These are phyloP conservation scores for Thielaviopsis musarum DNA, from an alignment of 2,329 filamentous ascomycete species.

Conservation along the genomic window DNA sequence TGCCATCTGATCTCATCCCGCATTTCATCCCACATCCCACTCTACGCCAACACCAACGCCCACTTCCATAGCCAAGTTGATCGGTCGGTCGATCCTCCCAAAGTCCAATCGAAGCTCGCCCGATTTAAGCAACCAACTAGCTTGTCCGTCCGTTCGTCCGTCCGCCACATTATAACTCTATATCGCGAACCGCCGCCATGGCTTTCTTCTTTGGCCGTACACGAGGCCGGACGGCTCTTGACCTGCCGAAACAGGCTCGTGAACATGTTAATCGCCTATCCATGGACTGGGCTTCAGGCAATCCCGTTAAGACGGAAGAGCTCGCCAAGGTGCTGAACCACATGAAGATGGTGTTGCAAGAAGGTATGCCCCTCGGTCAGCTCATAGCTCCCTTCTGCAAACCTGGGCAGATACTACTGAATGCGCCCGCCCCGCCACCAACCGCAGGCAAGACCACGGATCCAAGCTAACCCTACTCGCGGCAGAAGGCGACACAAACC, in stretches of 20 bases:
- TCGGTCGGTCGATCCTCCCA: neutral
- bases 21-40: neutral
- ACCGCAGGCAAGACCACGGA: too few relatives aligned
- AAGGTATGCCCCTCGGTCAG: slow-evolving; percentile 39
- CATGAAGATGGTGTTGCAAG: slow-evolving; percentile 88
- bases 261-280: slow-evolving; percentile 13
- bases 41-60: slow-evolving; percentile 6
- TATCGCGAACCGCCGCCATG: slow-evolving; percentile 19
- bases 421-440: neutral
- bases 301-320: slow-evolving; percentile 53
- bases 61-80: neutral
- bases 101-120: neutral
- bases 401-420: neutral
- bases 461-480: neutral
- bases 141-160: neutral
- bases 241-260: slow-evolving; percentile 36
- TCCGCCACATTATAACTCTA: neutral
- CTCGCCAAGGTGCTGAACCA: slow-evolving; percentile 69
- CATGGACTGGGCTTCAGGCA: slow-evolving; percentile 14
- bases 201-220: slow-evolving; percentile 40
- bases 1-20: neutral
- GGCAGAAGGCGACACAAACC: slow-evolving; percentile 67
- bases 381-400: neutral
- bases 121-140: neutral
- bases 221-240: slow-evolving; percentile 32